These are phyloP conservation scores for Pinus albicaulis DNA, from an alignment of 75 land plant species.

Conservation along the genomic window DNA sequence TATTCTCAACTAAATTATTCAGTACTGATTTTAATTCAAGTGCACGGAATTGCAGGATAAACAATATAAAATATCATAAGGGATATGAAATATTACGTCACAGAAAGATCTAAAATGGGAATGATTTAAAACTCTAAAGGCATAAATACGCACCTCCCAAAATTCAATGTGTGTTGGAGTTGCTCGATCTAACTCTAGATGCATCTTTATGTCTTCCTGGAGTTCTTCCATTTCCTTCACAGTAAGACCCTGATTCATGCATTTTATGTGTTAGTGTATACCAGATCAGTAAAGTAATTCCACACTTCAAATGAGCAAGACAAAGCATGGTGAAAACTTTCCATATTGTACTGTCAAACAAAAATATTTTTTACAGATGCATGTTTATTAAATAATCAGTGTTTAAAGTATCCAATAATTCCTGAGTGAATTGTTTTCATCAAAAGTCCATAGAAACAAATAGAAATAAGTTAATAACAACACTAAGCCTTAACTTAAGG, in stretches of 20 bases:
- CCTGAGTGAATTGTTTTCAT: not conserved
- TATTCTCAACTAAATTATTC: too few species aligned
- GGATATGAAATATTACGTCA: too few species aligned
- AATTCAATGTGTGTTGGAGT: constrained; percentile 86
- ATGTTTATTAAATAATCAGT: not conserved
- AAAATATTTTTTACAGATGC: not conserved
- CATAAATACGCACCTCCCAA: constrained; percentile 71
- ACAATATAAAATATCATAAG: too few species aligned
- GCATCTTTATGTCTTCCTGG: constrained; percentile 90
- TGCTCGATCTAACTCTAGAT: constrained; percentile 83
- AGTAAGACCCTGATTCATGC: constrained; percentile 73
- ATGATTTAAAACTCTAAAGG: not conserved
- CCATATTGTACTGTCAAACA: not conserved
- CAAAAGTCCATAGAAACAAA: not conserved
- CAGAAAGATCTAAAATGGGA: not conserved
- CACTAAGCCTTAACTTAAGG: not conserved
- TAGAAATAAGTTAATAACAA: not conserved
- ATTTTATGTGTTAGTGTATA: not conserved
- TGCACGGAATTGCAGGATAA: too few species aligned
- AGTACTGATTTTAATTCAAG: too few species aligned
- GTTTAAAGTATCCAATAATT: not conserved
- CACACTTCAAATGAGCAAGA: not conserved
- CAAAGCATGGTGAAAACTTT: not conserved
- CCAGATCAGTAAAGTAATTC: not conserved
- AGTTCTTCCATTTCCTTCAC: constrained; percentile 99